A percentile compares a stretch with the other conserved stretches of the same genome.
These are phyloP conservation scores for Allodekkera sacchari DNA, from an alignment of 805 yeast genomes.

Conservation along the genomic window DNA sequence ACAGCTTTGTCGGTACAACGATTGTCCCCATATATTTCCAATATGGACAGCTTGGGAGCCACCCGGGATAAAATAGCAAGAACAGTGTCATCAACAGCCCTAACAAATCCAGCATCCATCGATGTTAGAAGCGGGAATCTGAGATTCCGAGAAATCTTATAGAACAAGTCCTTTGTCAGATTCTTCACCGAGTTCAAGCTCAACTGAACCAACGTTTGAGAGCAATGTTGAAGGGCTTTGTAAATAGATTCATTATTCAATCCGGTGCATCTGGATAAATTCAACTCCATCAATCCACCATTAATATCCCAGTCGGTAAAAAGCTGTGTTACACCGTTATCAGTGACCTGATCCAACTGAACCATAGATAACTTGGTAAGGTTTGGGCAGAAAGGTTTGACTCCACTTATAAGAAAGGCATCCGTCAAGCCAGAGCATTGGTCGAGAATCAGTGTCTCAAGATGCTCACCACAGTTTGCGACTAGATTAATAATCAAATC, in stretches of 20 bases:
- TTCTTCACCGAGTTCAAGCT: conserved; percentile 65
- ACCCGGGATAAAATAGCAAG: conserved; percentile 48
- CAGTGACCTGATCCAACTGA: conserved; percentile 56
- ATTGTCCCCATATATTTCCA: conserved; percentile 80
- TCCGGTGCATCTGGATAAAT: conserved; percentile 56
- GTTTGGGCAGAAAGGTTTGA: conserved; percentile 47
- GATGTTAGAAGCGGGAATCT: conserved; percentile 54
- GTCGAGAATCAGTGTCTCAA: conserved; percentile 52
- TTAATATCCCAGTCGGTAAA: conserved; percentile 49
- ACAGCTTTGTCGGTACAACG: conserved; percentile 50
- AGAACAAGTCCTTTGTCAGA: conserved; percentile 43
- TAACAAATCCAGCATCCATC: conserved; percentile 72
- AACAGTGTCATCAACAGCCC: conserved; percentile 63
- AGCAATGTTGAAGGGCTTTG: conserved; percentile 55
- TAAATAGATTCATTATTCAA: conserved; percentile 56
- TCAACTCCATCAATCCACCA: conserved; percentile 53
- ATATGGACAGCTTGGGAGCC: conserved; percentile 52
- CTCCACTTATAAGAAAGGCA: conserved; percentile 44
- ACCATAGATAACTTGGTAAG: conserved; percentile 53
- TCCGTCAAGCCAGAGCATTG: conserved; percentile 75
- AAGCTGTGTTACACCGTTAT: conserved; percentile 53
- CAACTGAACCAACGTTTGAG: conserved; percentile 57
- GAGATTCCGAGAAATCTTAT: conserved; percentile 33
- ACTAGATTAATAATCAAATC: conserved; percentile 55
- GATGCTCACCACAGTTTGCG: conserved; percentile 51